phyloP scores from a whole-genome alignment of 768 basidiomycete species.

The Xanthoconium purpureum region DNA sequence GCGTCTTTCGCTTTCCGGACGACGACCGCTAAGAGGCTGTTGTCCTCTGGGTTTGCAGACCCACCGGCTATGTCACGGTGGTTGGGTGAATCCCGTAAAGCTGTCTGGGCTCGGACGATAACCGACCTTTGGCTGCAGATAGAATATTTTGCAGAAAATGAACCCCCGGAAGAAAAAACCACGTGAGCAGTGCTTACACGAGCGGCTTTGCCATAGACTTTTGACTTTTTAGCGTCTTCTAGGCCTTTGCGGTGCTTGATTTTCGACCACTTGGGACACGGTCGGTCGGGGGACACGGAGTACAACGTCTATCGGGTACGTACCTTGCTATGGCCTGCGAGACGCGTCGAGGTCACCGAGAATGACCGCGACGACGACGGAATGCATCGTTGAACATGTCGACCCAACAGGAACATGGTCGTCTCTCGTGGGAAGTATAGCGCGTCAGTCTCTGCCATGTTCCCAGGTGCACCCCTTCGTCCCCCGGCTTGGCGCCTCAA shows the following conservation, averaged over 20 bases:
- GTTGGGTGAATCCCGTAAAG: neutral
- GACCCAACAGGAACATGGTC: conserved; percentile 10
- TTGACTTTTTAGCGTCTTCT: conserved; percentile 59
- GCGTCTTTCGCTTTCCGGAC: conserved; percentile 54
- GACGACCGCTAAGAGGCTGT: conserved; percentile 49
- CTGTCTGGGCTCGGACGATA: neutral
- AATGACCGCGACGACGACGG: conserved; percentile 20
- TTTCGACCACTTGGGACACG: conserved; percentile 60
- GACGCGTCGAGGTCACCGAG: conserved; percentile 20
- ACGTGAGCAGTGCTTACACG: conserved; percentile 41
- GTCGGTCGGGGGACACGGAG: conserved; percentile 5
- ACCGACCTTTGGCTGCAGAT: conserved; percentile 56
- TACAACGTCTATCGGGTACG: neutral
- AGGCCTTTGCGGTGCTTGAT: conserved; percentile 68
- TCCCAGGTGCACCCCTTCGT: too few relatives aligned
- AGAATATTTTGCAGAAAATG: conserved; percentile 50
- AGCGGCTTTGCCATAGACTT: conserved; percentile 52
- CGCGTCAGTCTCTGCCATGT: too few relatives aligned
- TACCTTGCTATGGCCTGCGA: conserved; percentile 45
- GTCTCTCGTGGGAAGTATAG: too few relatives aligned
- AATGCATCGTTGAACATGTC: neutral
- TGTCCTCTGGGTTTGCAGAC: conserved; percentile 52
- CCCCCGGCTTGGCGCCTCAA: too few relatives aligned
- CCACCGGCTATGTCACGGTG: conserved; percentile 45
- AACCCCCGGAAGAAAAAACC: neutral